Percentiles rank a stretch among this genome's conserved stretches.
phyloP scores from a whole-genome alignment of 106 monocot genomes.

The Dendrobium officinale region DNA sequence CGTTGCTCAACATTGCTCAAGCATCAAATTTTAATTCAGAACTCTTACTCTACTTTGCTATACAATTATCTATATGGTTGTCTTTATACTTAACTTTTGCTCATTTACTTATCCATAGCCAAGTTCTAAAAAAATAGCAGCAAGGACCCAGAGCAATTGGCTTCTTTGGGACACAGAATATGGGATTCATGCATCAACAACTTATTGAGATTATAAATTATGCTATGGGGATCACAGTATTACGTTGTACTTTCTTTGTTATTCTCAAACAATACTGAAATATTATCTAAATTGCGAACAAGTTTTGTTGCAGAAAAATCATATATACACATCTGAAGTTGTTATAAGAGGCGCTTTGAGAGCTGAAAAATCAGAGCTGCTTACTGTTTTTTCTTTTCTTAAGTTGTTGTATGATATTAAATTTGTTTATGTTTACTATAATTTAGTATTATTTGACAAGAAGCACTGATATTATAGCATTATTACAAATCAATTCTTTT shows the following conservation, averaged over 20 bases:
- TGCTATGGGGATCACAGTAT: constrained; percentile 97
- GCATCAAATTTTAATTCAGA: no score
- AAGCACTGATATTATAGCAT: no score
- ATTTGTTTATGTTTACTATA: no score
- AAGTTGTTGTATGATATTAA: no score
- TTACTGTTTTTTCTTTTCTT: constrained; percentile 47
- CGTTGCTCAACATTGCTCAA: no score
- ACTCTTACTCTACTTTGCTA: no score
- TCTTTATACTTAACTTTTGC: background rate
- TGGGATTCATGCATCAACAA: constrained; percentile 99
- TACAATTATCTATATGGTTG: constrained; percentile 49
- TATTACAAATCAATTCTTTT: no score
- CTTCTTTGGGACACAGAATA: constrained; percentile 97
- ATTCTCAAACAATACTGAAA: constrained; percentile 3
- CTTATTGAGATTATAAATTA: constrained; percentile 97
- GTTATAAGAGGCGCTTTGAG: constrained; percentile 95
- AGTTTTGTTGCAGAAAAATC: constrained; percentile 68
- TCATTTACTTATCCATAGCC: background rate
- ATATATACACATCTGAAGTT: constrained; percentile 94
- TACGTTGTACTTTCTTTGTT: background rate
- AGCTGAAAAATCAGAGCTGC: constrained; percentile 86
- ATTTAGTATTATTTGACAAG: no score
- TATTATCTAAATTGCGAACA: background rate
- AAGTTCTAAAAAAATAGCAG: constrained; percentile 31
- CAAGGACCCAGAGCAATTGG: constrained; percentile 92